Evolutionary conservation across 2,329 filamentous ascomycete genomes (phyloP).

Genomic region (Calonectria ilicicola): DNA sequence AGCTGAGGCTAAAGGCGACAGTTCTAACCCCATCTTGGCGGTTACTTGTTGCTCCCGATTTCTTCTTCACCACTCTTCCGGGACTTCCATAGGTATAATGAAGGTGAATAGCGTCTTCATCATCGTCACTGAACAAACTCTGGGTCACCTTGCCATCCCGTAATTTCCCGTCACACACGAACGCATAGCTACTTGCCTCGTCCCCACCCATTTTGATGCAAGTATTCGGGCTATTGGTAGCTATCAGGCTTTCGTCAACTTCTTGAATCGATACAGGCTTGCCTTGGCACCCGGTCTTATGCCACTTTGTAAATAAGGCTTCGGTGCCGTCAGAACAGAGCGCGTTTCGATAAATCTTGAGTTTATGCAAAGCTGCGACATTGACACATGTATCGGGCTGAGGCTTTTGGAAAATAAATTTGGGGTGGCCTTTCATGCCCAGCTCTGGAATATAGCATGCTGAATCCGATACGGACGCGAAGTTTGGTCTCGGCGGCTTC

Average conservation of each 20-base stretch:
- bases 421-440: slow-evolving; percentile 11
- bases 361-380: slow-evolving; percentile 7
- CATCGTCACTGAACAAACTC: slow-evolving; percentile 11
- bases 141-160: background rate
- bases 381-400: slow-evolving; percentile 22
- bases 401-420: slow-evolving; percentile 19
- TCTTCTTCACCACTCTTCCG: background rate
- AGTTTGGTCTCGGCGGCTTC: background rate
- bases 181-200: slow-evolving; percentile 20
- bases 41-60: background rate
- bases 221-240: background rate
- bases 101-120: background rate
- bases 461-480: slow-evolving; percentile 27
- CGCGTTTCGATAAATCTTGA: slow-evolving; percentile 26
- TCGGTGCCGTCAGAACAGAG: slow-evolving; percentile 22
- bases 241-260: slow-evolving; percentile 7
- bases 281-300: background rate
- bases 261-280: slow-evolving; percentile 2
- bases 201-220: slow-evolving; percentile 25
- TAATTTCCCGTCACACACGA: slow-evolving; percentile 23
- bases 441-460: slow-evolving; percentile 21
- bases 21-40: no score
- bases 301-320: slow-evolving; percentile 20
- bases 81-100: slow-evolving; percentile 2
- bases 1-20: background rate